Evolutionary conservation across 805 yeast species (phyloP), one percentile per base, ranked within the genome.

Genomic region (Hanseniaspora lindneri): DNA sequence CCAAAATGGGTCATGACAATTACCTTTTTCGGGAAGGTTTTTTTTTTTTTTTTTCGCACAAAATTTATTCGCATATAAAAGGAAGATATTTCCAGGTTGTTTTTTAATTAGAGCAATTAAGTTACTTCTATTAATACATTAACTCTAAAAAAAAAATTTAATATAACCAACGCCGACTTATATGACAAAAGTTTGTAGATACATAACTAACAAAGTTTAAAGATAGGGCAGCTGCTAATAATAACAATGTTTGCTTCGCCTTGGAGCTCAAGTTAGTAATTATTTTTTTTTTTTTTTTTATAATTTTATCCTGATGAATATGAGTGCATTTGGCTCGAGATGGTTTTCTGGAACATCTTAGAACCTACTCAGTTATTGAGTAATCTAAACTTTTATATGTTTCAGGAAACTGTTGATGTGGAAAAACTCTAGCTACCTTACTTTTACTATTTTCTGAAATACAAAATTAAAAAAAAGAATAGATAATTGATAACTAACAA

Each of bases 291-390:
- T 42, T 24, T 42, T 39, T 11, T 19, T 52, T 50, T 58, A 65
- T n/a, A n/a, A n/a, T n/a, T n/a, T n/a, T n/a, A n/a, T n/a, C 53
- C 76, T 84, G 95, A 84, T 84, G 95, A 84, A 80, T 57, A 69
- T 69, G 96, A 87, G 95, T 85, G 96, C 96, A 87, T 87, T 87
- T 87, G 96, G 95, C 96, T 87, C 95, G 94, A 86, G 95, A 83
- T 44, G 49, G 37, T 27, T 17, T 44, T 44, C 37, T 36, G n/a
- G 29, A 30, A 37, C 42, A 44, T 44, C 49, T 36, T 44, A 35
- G 49, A 44, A 36, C 24, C 37, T 44, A 27, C 42, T 44, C 49
- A 44, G 49, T 44, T 44, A 44, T 44, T 44, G 49, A 37, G 49
- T 36, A 44, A 83, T 50, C 55, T 41, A 46, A 43, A 51, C 51